Evolutionary conservation across 2,329 filamentous ascomycete genomes (phyloP).

Genomic region (Monascus ruber): DNA sequence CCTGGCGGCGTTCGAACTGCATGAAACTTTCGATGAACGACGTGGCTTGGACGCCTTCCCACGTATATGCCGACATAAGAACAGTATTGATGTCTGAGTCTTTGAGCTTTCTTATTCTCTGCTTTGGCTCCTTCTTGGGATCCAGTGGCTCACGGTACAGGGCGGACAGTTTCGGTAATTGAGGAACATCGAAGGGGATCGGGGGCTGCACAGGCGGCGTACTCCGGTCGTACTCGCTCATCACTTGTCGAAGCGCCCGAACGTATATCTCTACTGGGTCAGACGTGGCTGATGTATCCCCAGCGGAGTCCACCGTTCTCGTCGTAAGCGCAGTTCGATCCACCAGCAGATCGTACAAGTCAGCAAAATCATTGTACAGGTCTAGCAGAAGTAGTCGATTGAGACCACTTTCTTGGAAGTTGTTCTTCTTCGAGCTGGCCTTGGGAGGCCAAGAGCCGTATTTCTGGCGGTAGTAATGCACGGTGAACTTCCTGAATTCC

Average conservation of each 20-base stretch:
- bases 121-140: conserved; percentile 62
- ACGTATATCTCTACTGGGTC: conserved; percentile 47
- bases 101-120: conserved; percentile 60
- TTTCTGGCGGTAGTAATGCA: conserved; percentile 56
- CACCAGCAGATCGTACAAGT: conserved; percentile 78
- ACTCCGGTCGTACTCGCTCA: conserved; percentile 81
- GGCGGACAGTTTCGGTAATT: conserved; percentile 57
- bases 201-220: conserved; percentile 83
- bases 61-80: conserved; percentile 71
- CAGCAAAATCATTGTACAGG: conserved; percentile 75
- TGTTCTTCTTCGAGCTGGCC: conserved; percentile 82
- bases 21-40: conserved; percentile 38
- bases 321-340: conserved; percentile 70
- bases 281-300: conserved; percentile 39
- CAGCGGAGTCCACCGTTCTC: conserved; percentile 58
- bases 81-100: conserved; percentile 66
- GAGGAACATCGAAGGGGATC: conserved; percentile 78
- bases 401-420: conserved; percentile 72
- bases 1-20: conserved; percentile 35
- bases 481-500: conserved; percentile 61
- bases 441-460: conserved; percentile 83
- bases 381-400: conserved; percentile 73
- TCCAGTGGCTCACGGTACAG: conserved; percentile 55
- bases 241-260: conserved; percentile 62
- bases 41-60: conserved; percentile 49